These are phyloP conservation scores for Antrodiella citrinella DNA, from an alignment of 768 basidiomycete genomes.

Conservation along the genomic window DNA sequence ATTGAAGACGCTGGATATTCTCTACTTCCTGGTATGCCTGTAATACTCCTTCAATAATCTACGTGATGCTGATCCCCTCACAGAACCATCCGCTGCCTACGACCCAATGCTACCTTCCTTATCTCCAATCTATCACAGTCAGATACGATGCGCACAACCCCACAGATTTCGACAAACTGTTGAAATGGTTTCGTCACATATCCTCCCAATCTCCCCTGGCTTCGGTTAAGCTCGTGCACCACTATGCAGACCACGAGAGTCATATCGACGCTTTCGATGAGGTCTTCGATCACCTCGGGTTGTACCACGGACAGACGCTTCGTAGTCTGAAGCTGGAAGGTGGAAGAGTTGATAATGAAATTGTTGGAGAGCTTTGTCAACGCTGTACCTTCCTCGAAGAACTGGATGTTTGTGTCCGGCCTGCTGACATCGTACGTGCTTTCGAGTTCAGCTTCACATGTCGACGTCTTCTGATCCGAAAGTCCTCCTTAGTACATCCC, in stretches of 20 bases:
- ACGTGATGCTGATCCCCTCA: too few relatives aligned
- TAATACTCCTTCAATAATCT: background rate
- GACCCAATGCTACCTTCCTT: background rate
- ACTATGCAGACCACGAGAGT: background rate
- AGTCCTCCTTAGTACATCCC: background rate
- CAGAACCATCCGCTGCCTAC: too few relatives aligned
- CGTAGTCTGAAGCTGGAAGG: background rate
- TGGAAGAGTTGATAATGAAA: background rate
- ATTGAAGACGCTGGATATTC: conserved; percentile 33
- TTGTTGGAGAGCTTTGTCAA: background rate
- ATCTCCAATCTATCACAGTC: background rate
- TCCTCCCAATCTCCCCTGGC: background rate
- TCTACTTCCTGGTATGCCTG: conserved; percentile 40
- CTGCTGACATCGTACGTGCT: background rate
- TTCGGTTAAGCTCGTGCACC: background rate
- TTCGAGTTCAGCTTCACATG: too few relatives aligned
- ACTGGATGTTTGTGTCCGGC: background rate
- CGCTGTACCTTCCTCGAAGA: background rate
- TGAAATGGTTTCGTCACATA: background rate
- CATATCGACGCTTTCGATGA: background rate
- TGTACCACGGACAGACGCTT: background rate
- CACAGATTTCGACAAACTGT: background rate
- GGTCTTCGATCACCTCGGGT: background rate
- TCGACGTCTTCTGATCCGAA: too few relatives aligned
- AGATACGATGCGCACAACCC: background rate